Base-by-base conservation (phyloP, 2,329 filamentous ascomycete genomes). In the Xylaria sp. region DNA sequence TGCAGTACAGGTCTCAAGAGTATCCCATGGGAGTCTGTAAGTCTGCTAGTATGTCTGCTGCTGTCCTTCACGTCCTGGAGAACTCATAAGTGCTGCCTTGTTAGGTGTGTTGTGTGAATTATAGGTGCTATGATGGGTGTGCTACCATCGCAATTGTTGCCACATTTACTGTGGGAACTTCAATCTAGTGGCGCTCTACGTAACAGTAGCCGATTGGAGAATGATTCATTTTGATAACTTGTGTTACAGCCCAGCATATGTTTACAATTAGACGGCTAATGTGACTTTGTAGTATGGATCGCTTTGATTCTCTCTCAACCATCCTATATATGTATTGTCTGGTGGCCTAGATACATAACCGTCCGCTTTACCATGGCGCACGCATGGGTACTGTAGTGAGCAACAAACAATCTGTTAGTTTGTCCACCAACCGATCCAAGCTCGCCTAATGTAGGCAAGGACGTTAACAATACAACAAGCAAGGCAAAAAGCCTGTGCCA, bases 391-490 rank as follows among this genome's bases (percentile, higher is more conserved):
- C 41, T 28, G 9, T 28, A 12, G 12, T 31, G 31, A 15, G 18
- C 28, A 25, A 20, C 39, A 49, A 23, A 55, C n/a, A 60, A 56
- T 12, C 36, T 23, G 5, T 7, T 13, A 20, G 20, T 2, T 28
- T 15, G n/a, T 9, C 23, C 36, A 49, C 57, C 56, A 49, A 66
- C 49, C 12, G 3, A 28, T 31, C 9, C 23, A 23, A 66, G 20
- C 15, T 18, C 8, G 13, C 33, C 25, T 20, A 56, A 15, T 20
- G 62, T 62, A 57, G 57, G 56, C 28, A 10, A 56, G 49, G 10
- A 28, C 31, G 39, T 23, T 7, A 33, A 20, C n/a, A 36, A 36
- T 36, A 36, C 33, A 36, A 36, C 33, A 36, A 10, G 33, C 33
- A 36, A 36, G 33, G 33, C 28, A 25, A 33, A 28, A 64, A 20